Evolutionary conservation across 2,329 filamentous ascomycete genomes (phyloP).

Genomic region (Trichoderma semiorbis): DNA sequence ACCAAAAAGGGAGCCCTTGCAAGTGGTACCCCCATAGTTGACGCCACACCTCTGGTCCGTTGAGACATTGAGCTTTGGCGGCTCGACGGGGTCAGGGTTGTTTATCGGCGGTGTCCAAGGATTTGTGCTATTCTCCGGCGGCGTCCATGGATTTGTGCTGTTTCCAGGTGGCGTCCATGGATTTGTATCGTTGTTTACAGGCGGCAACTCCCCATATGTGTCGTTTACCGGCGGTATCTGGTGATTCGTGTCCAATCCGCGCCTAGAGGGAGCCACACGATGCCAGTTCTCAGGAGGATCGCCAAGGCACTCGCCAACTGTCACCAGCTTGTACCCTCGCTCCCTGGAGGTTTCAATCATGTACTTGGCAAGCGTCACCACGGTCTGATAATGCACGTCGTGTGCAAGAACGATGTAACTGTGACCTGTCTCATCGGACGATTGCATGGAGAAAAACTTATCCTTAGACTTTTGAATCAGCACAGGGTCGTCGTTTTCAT

Average conservation of each 20-base stretch:
- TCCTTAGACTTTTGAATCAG: slow-evolving; percentile 47
- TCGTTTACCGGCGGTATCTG: not conserved
- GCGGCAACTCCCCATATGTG: slow-evolving; percentile 8
- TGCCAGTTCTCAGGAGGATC: slow-evolving; percentile 54
- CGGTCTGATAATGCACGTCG: slow-evolving; percentile 49
- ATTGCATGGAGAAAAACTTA: slow-evolving; percentile 35
- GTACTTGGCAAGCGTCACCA: slow-evolving; percentile 38
- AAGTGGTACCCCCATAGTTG: slow-evolving; percentile 33
- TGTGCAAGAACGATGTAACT: slow-evolving; percentile 52
- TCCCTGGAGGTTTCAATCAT: slow-evolving; percentile 41
- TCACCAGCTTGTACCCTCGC: slow-evolving; percentile 47
- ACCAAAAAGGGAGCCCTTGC: slow-evolving; percentile 34
- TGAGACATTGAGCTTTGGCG: slow-evolving; percentile 27
- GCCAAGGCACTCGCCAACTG: slow-evolving; percentile 55
- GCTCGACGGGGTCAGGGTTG: not conserved
- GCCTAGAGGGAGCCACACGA: slow-evolving; percentile 29
- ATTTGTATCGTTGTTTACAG: not conserved
- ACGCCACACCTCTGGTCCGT: slow-evolving; percentile 38
- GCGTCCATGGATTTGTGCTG: slow-evolving; percentile 12
- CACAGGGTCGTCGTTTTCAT: slow-evolving; percentile 47
- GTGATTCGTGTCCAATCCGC: slow-evolving; percentile 15
- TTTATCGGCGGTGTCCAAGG: not conserved
- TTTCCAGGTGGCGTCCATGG: too few species aligned
- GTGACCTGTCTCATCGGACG: slow-evolving; percentile 27
- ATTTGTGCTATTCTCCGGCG: not conserved